Conservation (phyloP, 2,329 filamentous ascomycete genomes). For the Stachybotrys echinatus region DNA sequence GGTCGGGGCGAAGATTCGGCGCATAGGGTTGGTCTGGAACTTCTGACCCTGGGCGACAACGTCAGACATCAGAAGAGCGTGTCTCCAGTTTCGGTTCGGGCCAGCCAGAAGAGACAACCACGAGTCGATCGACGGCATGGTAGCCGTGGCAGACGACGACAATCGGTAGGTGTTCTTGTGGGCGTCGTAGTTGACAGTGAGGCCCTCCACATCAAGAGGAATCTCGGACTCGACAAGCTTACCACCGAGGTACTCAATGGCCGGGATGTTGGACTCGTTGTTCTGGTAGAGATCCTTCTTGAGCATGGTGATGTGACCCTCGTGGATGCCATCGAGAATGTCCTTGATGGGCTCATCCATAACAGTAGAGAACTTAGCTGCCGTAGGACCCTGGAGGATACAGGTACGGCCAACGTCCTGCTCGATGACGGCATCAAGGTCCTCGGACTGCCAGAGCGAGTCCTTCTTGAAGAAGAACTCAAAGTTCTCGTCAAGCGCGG, state of each 20-base stretch:
- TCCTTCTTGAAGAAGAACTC: conserved; percentile 99
- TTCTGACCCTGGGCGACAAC: conserved; percentile 93
- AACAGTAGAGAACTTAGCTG: conserved; percentile 81
- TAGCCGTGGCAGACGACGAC: conserved; percentile 65
- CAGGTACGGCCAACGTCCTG: conserved; percentile 96
- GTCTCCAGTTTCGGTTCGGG: conserved; percentile 81
- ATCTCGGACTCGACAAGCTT: conserved; percentile 69
- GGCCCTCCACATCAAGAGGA: conserved; percentile 75
- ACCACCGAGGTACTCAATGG: conserved; percentile 92
- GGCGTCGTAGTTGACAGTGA: conserved; percentile 74
- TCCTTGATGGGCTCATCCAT: conserved; percentile 93
- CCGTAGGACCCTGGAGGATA: conserved; percentile 92
- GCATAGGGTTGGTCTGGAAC: conserved; percentile 95
- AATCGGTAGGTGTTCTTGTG: conserved; percentile 81
- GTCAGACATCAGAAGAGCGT: conserved; percentile 89
- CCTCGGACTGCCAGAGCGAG: conserved; percentile 98
- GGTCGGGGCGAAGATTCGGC: conserved; percentile 80
- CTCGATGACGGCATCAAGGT: conserved; percentile 88
- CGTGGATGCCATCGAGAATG: conserved; percentile 86
- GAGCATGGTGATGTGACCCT: conserved; percentile 77
- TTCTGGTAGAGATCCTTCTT: conserved; percentile 74
- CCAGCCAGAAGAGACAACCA: conserved; percentile 91
- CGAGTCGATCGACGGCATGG: conserved; percentile 71
- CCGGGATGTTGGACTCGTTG: conserved; percentile 69
- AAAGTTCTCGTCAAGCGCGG: conserved; percentile 92